phyloP scores from a whole-genome alignment of 2,329 filamentous ascomycete species.

The Parastagonospora nodorum region DNA sequence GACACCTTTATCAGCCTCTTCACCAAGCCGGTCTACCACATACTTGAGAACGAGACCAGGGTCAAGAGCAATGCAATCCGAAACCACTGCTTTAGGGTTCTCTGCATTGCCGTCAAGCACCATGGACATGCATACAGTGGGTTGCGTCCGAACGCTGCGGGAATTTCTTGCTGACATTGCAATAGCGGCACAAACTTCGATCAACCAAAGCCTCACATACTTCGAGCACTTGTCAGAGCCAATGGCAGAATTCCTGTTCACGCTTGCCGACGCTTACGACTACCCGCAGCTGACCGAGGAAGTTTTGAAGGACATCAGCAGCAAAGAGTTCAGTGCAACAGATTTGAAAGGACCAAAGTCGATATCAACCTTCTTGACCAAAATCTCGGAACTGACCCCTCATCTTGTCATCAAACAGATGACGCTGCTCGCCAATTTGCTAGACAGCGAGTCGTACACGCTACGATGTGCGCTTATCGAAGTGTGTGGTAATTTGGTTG shows the following conservation, averaged over 20 bases:
- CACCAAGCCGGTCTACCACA: conserved; percentile 89
- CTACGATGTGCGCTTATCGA: conserved; percentile 93
- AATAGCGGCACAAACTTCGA: conserved; percentile 90
- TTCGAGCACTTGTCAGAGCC: conserved; percentile 99
- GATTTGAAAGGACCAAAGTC: conserved; percentile 96
- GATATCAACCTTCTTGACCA: conserved; percentile 90
- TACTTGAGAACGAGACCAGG: conserved; percentile 91
- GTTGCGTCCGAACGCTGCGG: conserved; percentile 19
- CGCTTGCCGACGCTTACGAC: conserved; percentile 95
- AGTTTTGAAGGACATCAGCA: conserved; percentile 89
- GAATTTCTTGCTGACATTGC: conserved; percentile 15
- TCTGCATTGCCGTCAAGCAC: conserved; percentile 96
- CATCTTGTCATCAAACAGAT: conserved; percentile 96
- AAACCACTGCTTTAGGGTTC: conserved; percentile 96
- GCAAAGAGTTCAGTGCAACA: conserved; percentile 97
- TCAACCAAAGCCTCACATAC: conserved; percentile 96
- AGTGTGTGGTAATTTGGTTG: conserved; percentile 94
- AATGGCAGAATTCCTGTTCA: conserved; percentile 98
- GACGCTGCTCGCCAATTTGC: conserved; percentile 88
- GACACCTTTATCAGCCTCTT: conserved; percentile 94
- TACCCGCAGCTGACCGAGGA: conserved; percentile 95
- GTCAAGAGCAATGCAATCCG: conserved; percentile 87
- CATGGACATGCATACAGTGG: conserved; percentile 94
- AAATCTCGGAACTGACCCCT: conserved; percentile 89
- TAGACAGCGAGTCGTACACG: conserved; percentile 97